Base-by-base conservation (phyloP, 352 stramenopile genomes). In the Pythium aphanidermatum region DNA sequence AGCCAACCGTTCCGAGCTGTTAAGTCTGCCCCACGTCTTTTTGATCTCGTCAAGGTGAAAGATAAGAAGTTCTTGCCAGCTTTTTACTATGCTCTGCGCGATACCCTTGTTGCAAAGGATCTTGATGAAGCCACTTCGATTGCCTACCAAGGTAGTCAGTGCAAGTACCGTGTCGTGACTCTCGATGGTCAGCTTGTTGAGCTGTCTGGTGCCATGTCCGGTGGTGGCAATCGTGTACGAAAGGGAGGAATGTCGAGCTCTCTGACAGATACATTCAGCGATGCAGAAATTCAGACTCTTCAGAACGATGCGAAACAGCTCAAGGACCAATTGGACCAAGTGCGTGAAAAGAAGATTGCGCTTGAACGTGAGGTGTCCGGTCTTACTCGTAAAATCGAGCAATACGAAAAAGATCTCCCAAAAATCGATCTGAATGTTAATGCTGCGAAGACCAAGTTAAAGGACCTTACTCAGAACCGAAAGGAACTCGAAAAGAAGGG, bases 201-300 rank as follows among this genome's bases (percentile, higher is more conserved):
- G 41, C 95, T 94, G 30, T 97, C 87, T n/a, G 97, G 97, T 42
- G 97, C 97, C 6, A 99, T 99, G 97, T 96, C 93, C 4, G 97
- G 97, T 45, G 97, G 97, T 65, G 97, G 97, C 19, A 98, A 95
- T 26, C 71, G 64, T 24, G 84, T 94, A 17, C 76, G 87, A 26
- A 94, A 82, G 23, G 96, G 95, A 16, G 91, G 93, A n/a, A 98
- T 99, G 93, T 88, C 74, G 10, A 90, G 69, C 28, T 77, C 74
- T 4, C 64, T 93, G 34, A 31, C 45, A 12, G 65, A 50, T 4
- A 68, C 63, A 3, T 33, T 85, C 24, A 89, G 69, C 21, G 64
- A 84, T 27, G 58, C 55, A 1, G 79, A 95, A 29, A 83, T 92
- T 42, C 46, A 51, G 7, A 57, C 55, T 21, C 46, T 95, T n/a